phyloP scores from a whole-genome alignment of 139 green algal genomes.

The Chlorella sorokiniana region DNA sequence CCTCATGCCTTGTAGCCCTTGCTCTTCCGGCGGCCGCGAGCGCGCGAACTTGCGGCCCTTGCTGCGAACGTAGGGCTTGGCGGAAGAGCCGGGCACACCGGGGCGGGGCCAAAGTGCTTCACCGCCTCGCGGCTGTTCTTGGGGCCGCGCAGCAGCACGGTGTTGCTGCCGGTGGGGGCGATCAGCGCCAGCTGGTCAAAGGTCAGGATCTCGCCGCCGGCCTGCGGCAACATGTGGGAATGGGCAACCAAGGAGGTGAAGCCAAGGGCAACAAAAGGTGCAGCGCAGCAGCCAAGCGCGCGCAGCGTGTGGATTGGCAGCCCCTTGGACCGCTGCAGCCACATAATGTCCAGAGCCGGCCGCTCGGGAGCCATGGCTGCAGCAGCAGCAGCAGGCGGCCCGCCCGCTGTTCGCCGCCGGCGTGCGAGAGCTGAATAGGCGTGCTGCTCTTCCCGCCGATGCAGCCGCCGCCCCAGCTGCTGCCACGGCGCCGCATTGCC shows the following conservation, averaged over 20 bases:
- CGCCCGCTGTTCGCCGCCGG: too few species aligned
- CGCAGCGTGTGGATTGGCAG: too few species aligned
- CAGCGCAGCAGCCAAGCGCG: background rate
- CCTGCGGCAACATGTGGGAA: too few species aligned
- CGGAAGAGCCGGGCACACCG: constrained; percentile 84
- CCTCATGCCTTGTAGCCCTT: constrained; percentile 94
- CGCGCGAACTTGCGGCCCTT: constrained; percentile 99
- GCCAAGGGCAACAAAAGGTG: background rate
- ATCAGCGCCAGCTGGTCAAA: constrained; percentile 98
- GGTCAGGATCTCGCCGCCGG: constrained; percentile 96
- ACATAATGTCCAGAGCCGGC: too few species aligned
- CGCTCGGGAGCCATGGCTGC: too few species aligned
- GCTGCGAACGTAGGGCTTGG: constrained; percentile 95
- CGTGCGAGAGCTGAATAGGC: too few species aligned
- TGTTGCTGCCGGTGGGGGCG: constrained; percentile 89
- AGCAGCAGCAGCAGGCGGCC: too few species aligned
- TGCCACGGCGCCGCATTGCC: too few species aligned
- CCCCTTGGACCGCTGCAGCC: too few species aligned
- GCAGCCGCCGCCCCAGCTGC: too few species aligned
- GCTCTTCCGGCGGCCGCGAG: constrained; percentile 89
- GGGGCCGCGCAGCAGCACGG: constrained; percentile 92
- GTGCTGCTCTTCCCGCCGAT: too few species aligned
- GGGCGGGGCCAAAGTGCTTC: constrained; percentile 95
- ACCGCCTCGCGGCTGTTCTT: constrained; percentile 95
- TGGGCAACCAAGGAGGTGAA: background rate